A percentile compares a stretch with the other conserved stretches of the same genome.
These are phyloP conservation scores for Gaeumannomyces tritici DNA, from an alignment of 2,329 filamentous ascomycete genomes.

Conservation along the genomic window DNA sequence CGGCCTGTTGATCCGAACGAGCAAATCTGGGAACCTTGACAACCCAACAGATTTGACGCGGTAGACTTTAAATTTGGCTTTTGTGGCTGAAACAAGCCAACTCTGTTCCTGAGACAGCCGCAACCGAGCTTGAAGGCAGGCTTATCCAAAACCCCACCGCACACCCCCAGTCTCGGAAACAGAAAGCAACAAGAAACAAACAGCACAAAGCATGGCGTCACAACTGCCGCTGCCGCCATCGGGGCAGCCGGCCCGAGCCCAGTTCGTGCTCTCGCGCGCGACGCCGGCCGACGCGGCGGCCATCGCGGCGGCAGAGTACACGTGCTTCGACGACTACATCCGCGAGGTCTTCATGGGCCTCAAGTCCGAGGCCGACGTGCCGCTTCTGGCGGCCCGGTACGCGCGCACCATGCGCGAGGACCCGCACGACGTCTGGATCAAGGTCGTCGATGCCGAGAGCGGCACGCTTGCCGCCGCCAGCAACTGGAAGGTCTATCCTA, in stretches of 20 bases:
- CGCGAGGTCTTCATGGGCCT: constrained; percentile 11
- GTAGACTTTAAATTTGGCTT: background rate
- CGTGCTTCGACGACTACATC: constrained; percentile 7
- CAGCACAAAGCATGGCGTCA: background rate
- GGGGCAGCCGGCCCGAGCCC: too few species aligned
- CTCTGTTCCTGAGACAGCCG: background rate
- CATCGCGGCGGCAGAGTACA: constrained; percentile 5
- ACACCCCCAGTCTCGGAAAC: too few species aligned
- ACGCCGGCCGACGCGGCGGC: background rate
- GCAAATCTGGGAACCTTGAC: background rate
- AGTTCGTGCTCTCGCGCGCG: background rate
- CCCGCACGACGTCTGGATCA: constrained; percentile 21
- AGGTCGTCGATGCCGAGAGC: constrained; percentile 23
- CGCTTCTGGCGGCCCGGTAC: constrained; percentile 13
- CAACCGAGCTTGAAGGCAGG: background rate
- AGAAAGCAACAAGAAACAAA: background rate
- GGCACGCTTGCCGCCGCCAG: constrained; percentile 23
- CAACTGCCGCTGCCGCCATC: too few species aligned
- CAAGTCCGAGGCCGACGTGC: constrained; percentile 10
- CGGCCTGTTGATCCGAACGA: background rate
- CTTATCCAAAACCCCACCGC: background rate
- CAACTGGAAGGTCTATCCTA: constrained; percentile 23
- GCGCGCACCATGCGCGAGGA: constrained; percentile 9
- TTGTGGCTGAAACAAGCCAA: background rate
- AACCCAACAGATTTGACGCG: background rate